A percentile compares a stretch with the other conserved stretches of the same genome.
phyloP scores from a whole-genome alignment of 768 basidiomycete genomes.

The Pisolithus microcarpus region DNA sequence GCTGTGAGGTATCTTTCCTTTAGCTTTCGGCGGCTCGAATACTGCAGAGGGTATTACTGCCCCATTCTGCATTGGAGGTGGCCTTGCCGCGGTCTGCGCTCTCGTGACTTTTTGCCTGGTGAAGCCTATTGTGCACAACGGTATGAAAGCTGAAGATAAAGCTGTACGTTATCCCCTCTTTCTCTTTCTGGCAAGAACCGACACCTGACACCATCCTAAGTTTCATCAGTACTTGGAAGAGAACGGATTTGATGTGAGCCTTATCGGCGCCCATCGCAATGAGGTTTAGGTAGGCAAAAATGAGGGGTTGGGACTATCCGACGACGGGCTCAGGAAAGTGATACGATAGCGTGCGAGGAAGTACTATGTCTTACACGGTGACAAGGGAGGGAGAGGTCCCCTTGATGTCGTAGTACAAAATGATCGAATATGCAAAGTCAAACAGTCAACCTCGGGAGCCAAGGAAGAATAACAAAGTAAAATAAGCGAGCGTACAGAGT shows the following conservation, averaged over 20 bases:
- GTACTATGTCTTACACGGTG: too few species aligned
- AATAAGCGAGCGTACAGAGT: too few species aligned
- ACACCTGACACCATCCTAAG: slow-evolving; percentile 23
- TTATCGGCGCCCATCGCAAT: slow-evolving; percentile 28
- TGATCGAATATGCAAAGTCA: too few species aligned
- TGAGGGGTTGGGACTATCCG: too few species aligned
- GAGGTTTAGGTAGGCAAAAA: too few species aligned
- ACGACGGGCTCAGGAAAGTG: too few species aligned
- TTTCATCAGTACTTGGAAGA: slow-evolving; percentile 79
- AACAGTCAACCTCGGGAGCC: too few species aligned
- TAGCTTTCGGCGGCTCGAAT: slow-evolving; percentile 54
- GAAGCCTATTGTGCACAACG: slow-evolving; percentile 64
- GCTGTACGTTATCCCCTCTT: slow-evolving; percentile 36
- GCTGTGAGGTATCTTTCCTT: background rate
- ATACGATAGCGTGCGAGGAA: too few species aligned
- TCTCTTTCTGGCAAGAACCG: background rate
- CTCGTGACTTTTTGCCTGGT: slow-evolving; percentile 66
- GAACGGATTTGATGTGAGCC: slow-evolving; percentile 70
- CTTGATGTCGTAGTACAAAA: too few species aligned
- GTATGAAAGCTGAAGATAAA: slow-evolving; percentile 71
- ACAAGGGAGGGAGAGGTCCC: too few species aligned
- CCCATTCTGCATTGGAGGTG: slow-evolving; percentile 84
- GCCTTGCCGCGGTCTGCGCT: slow-evolving; percentile 77
- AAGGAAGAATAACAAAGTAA: too few species aligned
- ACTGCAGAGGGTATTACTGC: slow-evolving; percentile 64